Percentiles rank a stretch among this genome's conserved stretches.
Evolutionary conservation across 2,329 filamentous ascomycete species (phyloP).

Genomic region (Curvularia sp.): DNA sequence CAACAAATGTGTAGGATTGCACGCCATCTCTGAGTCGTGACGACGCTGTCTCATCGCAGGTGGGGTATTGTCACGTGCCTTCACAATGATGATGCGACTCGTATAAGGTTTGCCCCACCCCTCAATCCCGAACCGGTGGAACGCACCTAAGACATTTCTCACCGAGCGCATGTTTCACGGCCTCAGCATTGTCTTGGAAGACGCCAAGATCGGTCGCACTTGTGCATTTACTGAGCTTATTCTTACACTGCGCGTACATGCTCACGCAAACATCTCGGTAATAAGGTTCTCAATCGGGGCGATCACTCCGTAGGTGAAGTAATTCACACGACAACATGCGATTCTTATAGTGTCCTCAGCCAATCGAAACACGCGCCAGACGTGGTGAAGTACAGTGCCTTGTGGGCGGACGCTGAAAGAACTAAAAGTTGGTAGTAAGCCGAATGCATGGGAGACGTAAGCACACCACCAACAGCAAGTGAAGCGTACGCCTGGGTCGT

Average conservation of each 20-base stretch:
- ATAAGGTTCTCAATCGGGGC: not conserved
- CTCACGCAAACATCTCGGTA: not conserved
- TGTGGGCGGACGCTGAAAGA: not conserved
- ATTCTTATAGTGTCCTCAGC: not conserved
- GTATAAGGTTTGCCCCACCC: not conserved
- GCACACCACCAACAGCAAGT: not conserved
- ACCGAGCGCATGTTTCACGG: slow-evolving; percentile 1
- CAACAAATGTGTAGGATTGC: not conserved
- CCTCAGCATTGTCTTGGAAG: not conserved
- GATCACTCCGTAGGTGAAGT: not conserved
- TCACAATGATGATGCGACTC: not conserved
- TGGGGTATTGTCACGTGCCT: not conserved
- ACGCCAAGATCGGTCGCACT: not conserved
- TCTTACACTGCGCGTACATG: not conserved
- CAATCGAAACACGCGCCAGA: not conserved
- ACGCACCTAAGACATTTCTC: slow-evolving; percentile 4
- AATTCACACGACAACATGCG: not conserved
- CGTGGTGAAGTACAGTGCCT: not conserved
- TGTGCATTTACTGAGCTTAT: slow-evolving; percentile 2
- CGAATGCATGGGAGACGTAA: not conserved
- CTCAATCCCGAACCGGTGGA: slow-evolving; percentile 1
- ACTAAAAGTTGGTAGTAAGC: not conserved
- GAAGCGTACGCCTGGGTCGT: not conserved
- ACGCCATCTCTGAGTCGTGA: no score
- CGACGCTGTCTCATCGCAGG: not conserved